These are phyloP conservation scores for Ogataea dorogensis DNA, from an alignment of 805 yeast genomes.

Conservation along the genomic window DNA sequence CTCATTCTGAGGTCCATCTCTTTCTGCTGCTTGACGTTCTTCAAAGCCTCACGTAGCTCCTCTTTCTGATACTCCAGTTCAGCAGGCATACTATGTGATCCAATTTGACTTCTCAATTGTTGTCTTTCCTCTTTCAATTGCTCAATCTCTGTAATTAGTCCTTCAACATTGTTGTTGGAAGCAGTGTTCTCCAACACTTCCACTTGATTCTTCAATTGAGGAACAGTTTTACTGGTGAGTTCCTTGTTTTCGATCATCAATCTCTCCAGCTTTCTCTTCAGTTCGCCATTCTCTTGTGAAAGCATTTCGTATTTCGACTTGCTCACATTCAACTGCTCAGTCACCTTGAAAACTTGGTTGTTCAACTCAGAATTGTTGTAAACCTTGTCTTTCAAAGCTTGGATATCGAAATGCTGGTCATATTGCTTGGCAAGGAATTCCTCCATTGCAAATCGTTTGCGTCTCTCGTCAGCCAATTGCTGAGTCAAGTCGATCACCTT, in stretches of 20 bases:
- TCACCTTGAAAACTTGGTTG: slow-evolving; percentile 45
- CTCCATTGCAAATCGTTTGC: slow-evolving; percentile 66
- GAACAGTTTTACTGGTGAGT: slow-evolving; percentile 43
- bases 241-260: slow-evolving; percentile 41
- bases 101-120: slow-evolving; percentile 35
- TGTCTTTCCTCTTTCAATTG: slow-evolving; percentile 32
- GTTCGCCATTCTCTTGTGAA: slow-evolving; percentile 34
- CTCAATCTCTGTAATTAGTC: slow-evolving; percentile 28
- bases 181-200: slow-evolving; percentile 32
- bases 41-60: slow-evolving; percentile 32
- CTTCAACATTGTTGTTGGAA: slow-evolving; percentile 7
- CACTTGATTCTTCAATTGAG: slow-evolving; percentile 44
- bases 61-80: slow-evolving; percentile 32
- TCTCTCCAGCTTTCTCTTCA: slow-evolving; percentile 41
- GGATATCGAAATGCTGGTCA: slow-evolving; percentile 46
- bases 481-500: slow-evolving; percentile 54
- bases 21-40: slow-evolving; percentile 27
- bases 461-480: slow-evolving; percentile 60
- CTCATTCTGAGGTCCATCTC: slow-evolving; percentile 27
- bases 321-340: slow-evolving; percentile 46
- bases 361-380: slow-evolving; percentile 55
- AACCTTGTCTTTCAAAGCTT: slow-evolving; percentile 50
- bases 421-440: slow-evolving; percentile 55
- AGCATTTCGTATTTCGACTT: slow-evolving; percentile 45
- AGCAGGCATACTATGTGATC: slow-evolving; percentile 15